Conservation (phyloP, 805 yeast genomes). For the Cyberlindnera xishuangbannaensis region DNA sequence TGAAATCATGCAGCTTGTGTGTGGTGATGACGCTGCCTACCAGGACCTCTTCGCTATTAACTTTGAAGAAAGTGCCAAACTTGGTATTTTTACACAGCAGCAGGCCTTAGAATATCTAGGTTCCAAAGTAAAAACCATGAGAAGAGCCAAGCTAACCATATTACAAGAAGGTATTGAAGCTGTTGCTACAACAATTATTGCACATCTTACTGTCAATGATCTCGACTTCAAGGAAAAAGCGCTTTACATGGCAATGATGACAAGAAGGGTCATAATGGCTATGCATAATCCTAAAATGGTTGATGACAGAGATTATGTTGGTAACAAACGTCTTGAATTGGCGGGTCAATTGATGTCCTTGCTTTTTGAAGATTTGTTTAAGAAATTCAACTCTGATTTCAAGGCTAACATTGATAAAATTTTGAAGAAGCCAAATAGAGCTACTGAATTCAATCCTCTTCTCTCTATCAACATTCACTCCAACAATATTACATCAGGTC, state of each 20-base stretch:
- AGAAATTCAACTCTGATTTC: slow-evolving; percentile 92
- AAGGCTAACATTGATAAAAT: slow-evolving; percentile 92
- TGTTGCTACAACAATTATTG: slow-evolving; percentile 91
- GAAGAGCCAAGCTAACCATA: slow-evolving; percentile 79
- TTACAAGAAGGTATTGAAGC: slow-evolving; percentile 97
- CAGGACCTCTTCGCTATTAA: slow-evolving; percentile 92
- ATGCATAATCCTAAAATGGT: slow-evolving; percentile 91
- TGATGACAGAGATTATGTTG: slow-evolving; percentile 98
- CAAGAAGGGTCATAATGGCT: slow-evolving; percentile 93
- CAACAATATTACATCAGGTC: slow-evolving; percentile 87
- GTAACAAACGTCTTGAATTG: slow-evolving; percentile 92
- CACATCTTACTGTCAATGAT: slow-evolving; percentile 82
- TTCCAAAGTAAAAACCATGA: slow-evolving; percentile 81
- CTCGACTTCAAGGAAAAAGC: slow-evolving; percentile 93
- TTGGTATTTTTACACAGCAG: slow-evolving; percentile 83
- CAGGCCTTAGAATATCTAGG: slow-evolving; percentile 94
- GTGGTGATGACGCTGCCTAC: slow-evolving; percentile 82
- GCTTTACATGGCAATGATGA: slow-evolving; percentile 90
- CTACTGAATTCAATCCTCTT: slow-evolving; percentile 92
- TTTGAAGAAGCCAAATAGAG: slow-evolving; percentile 87
- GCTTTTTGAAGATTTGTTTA: slow-evolving; percentile 93
- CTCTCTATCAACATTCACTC: slow-evolving; percentile 86
- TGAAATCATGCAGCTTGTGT: slow-evolving; percentile 89
- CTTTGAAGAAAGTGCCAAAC: slow-evolving; percentile 86
- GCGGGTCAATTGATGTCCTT: slow-evolving; percentile 97